Base-by-base conservation (phyloP, 225 moss, liverwort and hornwort genomes). In the Physcomitrium patens region DNA sequence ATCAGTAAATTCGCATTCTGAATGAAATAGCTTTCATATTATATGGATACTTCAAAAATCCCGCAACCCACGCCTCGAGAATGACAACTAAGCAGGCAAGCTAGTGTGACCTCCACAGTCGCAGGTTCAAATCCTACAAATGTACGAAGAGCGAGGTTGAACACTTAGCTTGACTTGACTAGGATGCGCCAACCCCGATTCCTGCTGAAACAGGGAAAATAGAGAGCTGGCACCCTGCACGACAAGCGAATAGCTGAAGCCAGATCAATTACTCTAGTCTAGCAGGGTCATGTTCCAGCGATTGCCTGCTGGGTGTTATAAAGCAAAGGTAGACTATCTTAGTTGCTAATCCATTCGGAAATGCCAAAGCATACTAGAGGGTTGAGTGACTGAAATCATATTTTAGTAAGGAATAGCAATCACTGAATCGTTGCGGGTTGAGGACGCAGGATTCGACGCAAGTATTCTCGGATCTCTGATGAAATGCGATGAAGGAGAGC, bases 391-490 rank as follows among this genome's bases (percentile, higher is more conserved):
- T 77, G 60, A 46, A 58, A 62, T 60, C 18, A 60, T 41, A 64
- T 26, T 76, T 37, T 60, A 17, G 28, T 68, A 77, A 57, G 58
- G 64, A 22, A 65, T 31, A n/a, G 72, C 79, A 58, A 61, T 79
- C 74, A 77, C 48, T 84, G 70, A 45, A 78, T 81, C 60, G 76
- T 55, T 61, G 82, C 68, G 5, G 87, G 94, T 79, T 94, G 93
- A 24, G 94, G 94, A 65, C 97, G 89, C 86, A 97, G 78, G 67
- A 97, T 94, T 74, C 94, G 88, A 72, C 91, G 88, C 17, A 97
- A 81, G 70, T 97, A 97, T 64, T 97, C 97, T 58, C 92, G 87
- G 20, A 93, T 93, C 83, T 97, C 97, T 20, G 97, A 94, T 42
- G 90, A 85, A 44, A 97, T 91, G 50, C 91, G 92, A 60, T 91